phyloP scores from a whole-genome alignment of 495 filamentous ascomycete genomes.

The Copromyces sp. region DNA sequence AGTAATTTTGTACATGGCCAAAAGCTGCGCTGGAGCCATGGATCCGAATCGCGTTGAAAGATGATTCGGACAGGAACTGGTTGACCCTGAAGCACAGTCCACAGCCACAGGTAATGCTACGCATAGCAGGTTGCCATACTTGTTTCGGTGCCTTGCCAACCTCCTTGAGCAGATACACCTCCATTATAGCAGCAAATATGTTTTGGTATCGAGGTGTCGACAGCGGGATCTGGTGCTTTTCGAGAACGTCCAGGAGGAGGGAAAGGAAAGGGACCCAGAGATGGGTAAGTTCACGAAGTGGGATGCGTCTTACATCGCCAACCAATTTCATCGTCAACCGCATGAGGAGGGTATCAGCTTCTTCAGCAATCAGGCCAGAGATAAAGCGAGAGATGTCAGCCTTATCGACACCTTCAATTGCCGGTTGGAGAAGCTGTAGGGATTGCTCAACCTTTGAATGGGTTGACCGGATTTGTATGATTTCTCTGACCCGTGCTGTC shows the following conservation, averaged over 20 bases:
- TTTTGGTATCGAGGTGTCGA: conserved; percentile 7
- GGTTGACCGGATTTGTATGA: no score
- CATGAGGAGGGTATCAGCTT: conserved; percentile 1
- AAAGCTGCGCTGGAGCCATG: not conserved
- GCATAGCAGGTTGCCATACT: not conserved
- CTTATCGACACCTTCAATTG: no score
- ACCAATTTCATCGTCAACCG: conserved; percentile 8
- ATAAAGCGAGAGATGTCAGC: not conserved
- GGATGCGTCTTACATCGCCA: conserved; percentile 2
- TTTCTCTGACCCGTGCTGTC: no score
- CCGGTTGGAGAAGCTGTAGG: no score
- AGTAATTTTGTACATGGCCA: no score
- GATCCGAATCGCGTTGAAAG: not conserved
- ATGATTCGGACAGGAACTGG: conserved; percentile 1
- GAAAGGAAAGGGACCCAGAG: conserved; percentile 15
- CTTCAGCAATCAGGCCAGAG: not conserved
- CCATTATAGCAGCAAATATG: conserved; percentile 9
- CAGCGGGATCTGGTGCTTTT: not conserved
- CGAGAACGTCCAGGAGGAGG: conserved; percentile 3
- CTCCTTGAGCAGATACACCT: conserved; percentile 2
- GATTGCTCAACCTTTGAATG: no score
- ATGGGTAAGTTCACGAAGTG: not conserved
- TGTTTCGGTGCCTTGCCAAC: not conserved
- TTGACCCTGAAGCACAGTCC: conserved; percentile 1
- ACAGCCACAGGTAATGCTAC: not conserved